Conservation (phyloP, 169 alveolate genomes). For the Perkinsus olseni region DNA sequence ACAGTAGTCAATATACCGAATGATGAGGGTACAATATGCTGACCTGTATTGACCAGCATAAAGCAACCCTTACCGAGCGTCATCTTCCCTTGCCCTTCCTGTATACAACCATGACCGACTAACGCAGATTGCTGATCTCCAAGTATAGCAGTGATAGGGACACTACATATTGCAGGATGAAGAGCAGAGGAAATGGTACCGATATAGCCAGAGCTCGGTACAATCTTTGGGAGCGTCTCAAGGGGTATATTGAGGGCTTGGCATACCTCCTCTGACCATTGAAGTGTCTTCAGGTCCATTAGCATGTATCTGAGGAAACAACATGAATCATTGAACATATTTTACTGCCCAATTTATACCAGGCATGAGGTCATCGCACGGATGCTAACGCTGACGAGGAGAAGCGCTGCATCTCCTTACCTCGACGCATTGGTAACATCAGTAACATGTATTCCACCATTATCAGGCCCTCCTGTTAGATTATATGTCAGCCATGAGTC, state of each 20-base stretch:
- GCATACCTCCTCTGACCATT: slow-evolving; percentile 73
- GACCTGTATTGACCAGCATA: slow-evolving; percentile 68
- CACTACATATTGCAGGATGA: slow-evolving; percentile 46
- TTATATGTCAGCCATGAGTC: slow-evolving; percentile 27
- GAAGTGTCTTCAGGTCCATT: slow-evolving; percentile 67
- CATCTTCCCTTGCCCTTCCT: slow-evolving; percentile 53
- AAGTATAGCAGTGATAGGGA: slow-evolving; percentile 46
- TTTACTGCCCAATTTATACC: no score
- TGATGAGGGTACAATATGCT: slow-evolving; percentile 54
- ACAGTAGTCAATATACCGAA: slow-evolving; percentile 76
- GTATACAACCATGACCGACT: slow-evolving; percentile 63
- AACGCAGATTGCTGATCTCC: slow-evolving; percentile 89
- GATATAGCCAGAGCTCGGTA: slow-evolving; percentile 34
- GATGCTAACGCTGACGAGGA: no score
- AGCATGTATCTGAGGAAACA: slow-evolving; percentile 57
- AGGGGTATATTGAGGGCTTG: slow-evolving; percentile 42
- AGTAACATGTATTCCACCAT: slow-evolving; percentile 61
- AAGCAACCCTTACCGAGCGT: slow-evolving; percentile 93
- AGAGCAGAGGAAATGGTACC: slow-evolving; percentile 39
- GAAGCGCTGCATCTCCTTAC: no score
- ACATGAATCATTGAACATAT: no score
- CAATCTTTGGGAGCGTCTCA: slow-evolving; percentile 38
- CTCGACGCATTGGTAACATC: slow-evolving; percentile 84
- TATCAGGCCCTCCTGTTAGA: slow-evolving; percentile 29
- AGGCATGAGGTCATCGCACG: no score